Evolutionary conservation across 78 protist species (phyloP), one percentile per base, ranked within the genome.

Genomic region (Dictyostelium purpureum): DNA sequence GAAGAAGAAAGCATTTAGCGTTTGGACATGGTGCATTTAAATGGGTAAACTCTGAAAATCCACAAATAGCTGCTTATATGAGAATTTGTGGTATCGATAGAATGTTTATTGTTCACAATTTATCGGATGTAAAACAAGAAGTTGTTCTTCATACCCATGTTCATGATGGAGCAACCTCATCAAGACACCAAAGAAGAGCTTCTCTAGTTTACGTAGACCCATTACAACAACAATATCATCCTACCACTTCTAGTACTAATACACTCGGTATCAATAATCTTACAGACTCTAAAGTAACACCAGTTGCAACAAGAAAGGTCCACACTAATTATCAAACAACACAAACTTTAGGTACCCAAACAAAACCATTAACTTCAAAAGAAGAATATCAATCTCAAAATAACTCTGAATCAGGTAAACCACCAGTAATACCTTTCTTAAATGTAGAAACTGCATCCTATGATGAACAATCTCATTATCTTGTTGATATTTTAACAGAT

Each of bases 1-100:
- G 85, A 31, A 38, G 97, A 31, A 74, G 92, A 19, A 66, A 93
- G 37, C 95, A 93, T 59, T 49, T 59, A 12, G 40, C 81, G 5
- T 93, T 96, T 65, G 96, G 96, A 2, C 88, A 88, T 54, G 97
- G 97, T 28, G 45, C 87, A 2, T 91, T 91, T 51, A 71, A 47
- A 35, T 79, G 76, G 71, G 74, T 91, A 3, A 61, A 57, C n/a
- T 37, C 85, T 18, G 87, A 77, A 19, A 85, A 91, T 45, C 57
- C 54, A 21, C 77, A 70, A 16, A 59, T 91, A 0, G 56, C 67
- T 11, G 67, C 95, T 6, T 91, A 59, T 28, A 21, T 91, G 52
- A 43, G 95, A 37, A 40, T 80, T 28, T 79, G 57, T 78, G 82
- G 85, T 42, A 79, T 79, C 24, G 95, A 91, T 49, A 49, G 79